Conservation (phyloP, 306 rosid genomes). For the Vigna radiata region DNA sequence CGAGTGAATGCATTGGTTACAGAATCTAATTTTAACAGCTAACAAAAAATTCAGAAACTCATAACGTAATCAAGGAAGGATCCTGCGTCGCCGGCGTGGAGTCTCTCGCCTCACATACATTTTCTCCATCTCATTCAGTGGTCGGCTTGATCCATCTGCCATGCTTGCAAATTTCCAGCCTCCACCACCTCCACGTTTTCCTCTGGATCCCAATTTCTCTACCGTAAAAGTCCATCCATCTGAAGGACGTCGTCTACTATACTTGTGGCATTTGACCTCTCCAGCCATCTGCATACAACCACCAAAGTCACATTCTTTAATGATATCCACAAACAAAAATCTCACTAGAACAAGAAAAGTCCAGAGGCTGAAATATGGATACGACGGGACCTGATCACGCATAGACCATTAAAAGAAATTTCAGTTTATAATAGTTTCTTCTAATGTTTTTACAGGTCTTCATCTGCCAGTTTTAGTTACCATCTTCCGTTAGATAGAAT, state of each 20-base stretch:
- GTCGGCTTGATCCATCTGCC: conserved; percentile 90
- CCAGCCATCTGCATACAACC: conserved; percentile 71
- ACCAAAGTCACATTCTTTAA: conserved; percentile 44
- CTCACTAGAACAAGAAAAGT: conserved; percentile 8
- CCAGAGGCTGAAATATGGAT: neutral
- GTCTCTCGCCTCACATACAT: conserved; percentile 89
- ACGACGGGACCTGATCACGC: neutral
- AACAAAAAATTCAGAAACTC: conserved; percentile 17
- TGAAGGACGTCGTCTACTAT: conserved; percentile 76
- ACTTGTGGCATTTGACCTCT: conserved; percentile 81
- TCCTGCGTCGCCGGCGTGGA: conserved; percentile 77
- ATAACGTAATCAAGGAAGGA: conserved; percentile 66
- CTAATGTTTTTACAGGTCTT: neutral
- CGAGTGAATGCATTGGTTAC: conserved; percentile 31
- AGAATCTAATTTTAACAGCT: conserved; percentile 35
- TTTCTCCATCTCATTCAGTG: conserved; percentile 83
- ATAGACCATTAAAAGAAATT: neutral
- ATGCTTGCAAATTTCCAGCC: conserved; percentile 92
- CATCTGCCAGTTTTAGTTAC: conserved; percentile 7
- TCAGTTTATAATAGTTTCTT: neutral
- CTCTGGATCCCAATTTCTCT: conserved; percentile 82
- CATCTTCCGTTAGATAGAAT: neutral
- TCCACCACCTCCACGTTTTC: conserved; percentile 84
- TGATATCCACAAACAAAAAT: conserved; percentile 24
- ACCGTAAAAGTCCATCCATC: conserved; percentile 84